A percentile compares a stretch with the other conserved stretches of the same genome.
These are phyloP conservation scores for Alternaria arbusti DNA, from an alignment of 2,329 filamentous ascomycete genomes.

Conservation along the genomic window DNA sequence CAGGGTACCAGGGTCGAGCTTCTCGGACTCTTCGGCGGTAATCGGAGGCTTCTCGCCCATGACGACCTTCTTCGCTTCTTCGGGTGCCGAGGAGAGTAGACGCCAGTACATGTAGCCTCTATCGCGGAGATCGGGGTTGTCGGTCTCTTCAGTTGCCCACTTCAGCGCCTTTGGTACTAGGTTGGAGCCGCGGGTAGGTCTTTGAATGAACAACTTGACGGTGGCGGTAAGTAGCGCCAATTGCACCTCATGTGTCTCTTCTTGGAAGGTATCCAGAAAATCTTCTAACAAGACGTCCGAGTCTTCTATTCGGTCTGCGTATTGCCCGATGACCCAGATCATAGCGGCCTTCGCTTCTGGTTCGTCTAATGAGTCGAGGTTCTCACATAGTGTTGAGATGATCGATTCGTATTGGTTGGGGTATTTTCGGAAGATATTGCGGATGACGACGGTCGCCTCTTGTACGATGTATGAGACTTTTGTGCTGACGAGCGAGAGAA, in stretches of 20 bases:
- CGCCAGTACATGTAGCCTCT: slow-evolving; percentile 99
- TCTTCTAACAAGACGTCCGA: slow-evolving; percentile 92
- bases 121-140: slow-evolving; percentile 95
- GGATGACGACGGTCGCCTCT: slow-evolving; percentile 97
- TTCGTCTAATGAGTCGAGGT: slow-evolving; percentile 94
- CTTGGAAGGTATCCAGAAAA: slow-evolving; percentile 90
- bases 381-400: slow-evolving; percentile 92
- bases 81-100: slow-evolving; percentile 88
- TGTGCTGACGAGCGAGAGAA: slow-evolving; percentile 93
- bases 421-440: slow-evolving; percentile 99
- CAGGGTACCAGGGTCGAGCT: slow-evolving; percentile 85
- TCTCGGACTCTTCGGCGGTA: slow-evolving; percentile 87
- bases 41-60: slow-evolving; percentile 98
- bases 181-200: slow-evolving; percentile 91
- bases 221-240: slow-evolving; percentile 93
- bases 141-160: slow-evolving; percentile 99
- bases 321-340: slow-evolving; percentile 99
- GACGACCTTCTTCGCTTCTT: slow-evolving; percentile 82
- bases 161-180: slow-evolving; percentile 94
- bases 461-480: slow-evolving; percentile 99
- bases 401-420: slow-evolving; percentile 99
- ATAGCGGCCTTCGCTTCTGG: slow-evolving; percentile 98
- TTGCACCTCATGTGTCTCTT: slow-evolving; percentile 95
- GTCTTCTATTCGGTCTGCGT: slow-evolving; percentile 96
- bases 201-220: slow-evolving; percentile 96